Percentiles rank a stretch among this genome's conserved stretches.
These are phyloP conservation scores for Trichoderma aggressivum DNA, from an alignment of 2,329 filamentous ascomycete genomes.

Conservation along the genomic window DNA sequence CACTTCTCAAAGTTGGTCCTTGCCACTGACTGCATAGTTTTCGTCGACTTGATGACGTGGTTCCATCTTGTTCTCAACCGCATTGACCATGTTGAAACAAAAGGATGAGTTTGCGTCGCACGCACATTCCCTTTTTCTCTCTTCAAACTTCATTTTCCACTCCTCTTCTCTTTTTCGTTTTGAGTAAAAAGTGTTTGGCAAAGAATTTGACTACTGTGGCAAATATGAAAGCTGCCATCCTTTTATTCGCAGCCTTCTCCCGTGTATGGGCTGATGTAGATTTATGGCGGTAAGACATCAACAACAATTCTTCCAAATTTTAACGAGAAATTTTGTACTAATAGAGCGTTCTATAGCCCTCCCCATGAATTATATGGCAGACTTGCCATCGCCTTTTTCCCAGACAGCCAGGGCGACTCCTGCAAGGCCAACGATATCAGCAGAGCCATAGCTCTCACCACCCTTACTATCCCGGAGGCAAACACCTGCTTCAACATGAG, in stretches of 20 bases:
- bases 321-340: neutral
- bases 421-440: constrained; percentile 22
- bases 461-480: constrained; percentile 4
- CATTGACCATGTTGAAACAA: neutral
- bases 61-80: neutral
- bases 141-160: neutral
- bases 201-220: neutral
- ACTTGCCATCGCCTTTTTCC: neutral
- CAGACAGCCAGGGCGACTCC: neutral
- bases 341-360: neutral
- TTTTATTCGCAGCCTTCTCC: neutral
- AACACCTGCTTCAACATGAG: constrained; percentile 25
- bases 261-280: neutral
- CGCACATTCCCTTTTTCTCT: neutral
- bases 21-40: neutral
- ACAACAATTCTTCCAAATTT: neutral
- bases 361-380: neutral
- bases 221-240: neutral
- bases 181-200: neutral
- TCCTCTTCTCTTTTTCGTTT: neutral
- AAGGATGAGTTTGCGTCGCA: neutral
- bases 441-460: constrained; percentile 20
- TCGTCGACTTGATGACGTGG: neutral
- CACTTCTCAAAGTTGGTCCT: neutral
- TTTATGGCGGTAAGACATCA: neutral